Conservation (phyloP, 495 filamentous ascomycete species). For the Choiromyces venosus region DNA sequence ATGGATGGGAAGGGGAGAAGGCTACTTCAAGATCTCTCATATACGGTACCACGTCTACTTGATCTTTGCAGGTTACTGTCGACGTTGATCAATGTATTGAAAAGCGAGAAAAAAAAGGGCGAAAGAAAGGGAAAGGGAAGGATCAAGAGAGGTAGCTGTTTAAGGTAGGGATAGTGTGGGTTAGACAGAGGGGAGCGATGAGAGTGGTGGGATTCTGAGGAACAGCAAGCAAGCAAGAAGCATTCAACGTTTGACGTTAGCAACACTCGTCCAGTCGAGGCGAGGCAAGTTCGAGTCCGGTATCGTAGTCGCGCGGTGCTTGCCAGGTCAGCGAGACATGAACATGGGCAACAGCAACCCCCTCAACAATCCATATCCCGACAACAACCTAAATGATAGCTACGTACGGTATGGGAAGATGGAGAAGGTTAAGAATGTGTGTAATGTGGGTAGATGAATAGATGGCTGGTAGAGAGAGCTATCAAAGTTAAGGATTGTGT, state of each 20-base stretch:
- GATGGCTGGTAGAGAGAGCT: not conserved
- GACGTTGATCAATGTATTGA: conserved; percentile 17
- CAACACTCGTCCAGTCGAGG: conserved; percentile 23
- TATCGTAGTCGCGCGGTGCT: conserved; percentile 22
- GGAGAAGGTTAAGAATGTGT: not conserved
- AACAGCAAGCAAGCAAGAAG: conserved; percentile 18
- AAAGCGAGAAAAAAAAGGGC: not conserved
- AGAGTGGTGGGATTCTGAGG: not conserved
- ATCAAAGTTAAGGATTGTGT: not conserved
- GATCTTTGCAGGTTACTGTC: conserved; percentile 24
- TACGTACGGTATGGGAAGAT: not conserved
- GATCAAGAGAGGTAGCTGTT: conserved; percentile 8
- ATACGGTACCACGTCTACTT: conserved; percentile 30
- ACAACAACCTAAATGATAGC: conserved; percentile 18
- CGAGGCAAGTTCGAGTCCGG: conserved; percentile 14
- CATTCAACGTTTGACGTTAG: conserved; percentile 21
- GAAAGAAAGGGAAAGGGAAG: conserved; percentile 3
- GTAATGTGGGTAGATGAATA: not conserved
- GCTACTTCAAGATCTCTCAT: conserved; percentile 19
- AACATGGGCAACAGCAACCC: conserved; percentile 9
- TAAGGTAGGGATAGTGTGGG: not conserved
- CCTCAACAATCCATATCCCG: conserved; percentile 15
- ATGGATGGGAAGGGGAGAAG: conserved; percentile 12
- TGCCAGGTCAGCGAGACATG: conserved; percentile 28
- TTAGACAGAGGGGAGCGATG: conserved; percentile 5